Conservation (phyloP, 768 basidiomycete species). For the Lactarius hatsudake region DNA sequence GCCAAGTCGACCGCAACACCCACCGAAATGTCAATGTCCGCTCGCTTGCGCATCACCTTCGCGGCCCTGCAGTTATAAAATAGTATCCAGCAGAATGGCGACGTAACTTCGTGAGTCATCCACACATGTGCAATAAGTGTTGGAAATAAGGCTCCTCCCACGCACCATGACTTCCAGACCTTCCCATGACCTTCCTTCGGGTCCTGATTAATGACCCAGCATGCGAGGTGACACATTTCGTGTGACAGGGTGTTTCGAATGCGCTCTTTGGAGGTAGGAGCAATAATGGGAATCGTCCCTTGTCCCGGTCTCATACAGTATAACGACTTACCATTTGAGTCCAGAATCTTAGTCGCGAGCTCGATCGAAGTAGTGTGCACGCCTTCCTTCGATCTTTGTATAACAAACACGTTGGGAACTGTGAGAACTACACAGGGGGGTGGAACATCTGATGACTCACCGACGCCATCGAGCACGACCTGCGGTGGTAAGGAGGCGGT, state of each 20-base stretch:
- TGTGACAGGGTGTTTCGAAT: conserved; percentile 82
- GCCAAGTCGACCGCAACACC: background rate
- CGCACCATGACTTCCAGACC: conserved; percentile 70
- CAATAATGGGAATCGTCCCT: background rate
- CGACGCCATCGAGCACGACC: conserved; percentile 28
- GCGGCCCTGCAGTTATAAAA: conserved; percentile 50
- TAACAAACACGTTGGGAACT: too few relatives aligned
- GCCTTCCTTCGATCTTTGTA: conserved; percentile 52
- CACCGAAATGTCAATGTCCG: conserved; percentile 73
- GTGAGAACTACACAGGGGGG: background rate
- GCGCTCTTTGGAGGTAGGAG: conserved; percentile 48
- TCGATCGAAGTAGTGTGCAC: conserved; percentile 64
- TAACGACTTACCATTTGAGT: conserved; percentile 58
- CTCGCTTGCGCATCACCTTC: conserved; percentile 63
- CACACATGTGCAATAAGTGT: background rate
- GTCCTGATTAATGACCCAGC: conserved; percentile 74
- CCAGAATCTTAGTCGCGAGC: conserved; percentile 79
- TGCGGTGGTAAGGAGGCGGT: conserved; percentile 26
- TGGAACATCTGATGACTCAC: background rate
- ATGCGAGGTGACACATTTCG: conserved; percentile 91
- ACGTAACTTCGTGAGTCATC: background rate
- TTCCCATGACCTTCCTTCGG: conserved; percentile 72
- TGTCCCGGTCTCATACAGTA: background rate
- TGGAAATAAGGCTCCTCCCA: background rate
- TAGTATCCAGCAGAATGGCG: background rate